Evolutionary conservation across 176 grass and related monocot genomes (phyloP).

Genomic region (Raddia guianensis): DNA sequence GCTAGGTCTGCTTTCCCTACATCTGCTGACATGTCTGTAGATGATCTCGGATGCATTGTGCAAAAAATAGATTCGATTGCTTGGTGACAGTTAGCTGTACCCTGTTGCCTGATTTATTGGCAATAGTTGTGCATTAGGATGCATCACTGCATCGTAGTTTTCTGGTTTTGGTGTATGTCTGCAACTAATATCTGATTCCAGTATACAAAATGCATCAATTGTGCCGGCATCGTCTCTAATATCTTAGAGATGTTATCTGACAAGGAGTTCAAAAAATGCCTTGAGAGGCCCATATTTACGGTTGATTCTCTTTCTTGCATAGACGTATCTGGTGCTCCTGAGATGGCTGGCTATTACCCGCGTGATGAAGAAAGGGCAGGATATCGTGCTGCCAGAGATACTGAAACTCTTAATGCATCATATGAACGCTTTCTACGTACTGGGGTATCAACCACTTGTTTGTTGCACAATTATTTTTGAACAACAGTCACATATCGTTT

Average conservation of each 20-base stretch:
- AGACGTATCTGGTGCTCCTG: slow-evolving; percentile 61
- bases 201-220: background rate
- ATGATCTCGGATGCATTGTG: background rate
- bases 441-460: slow-evolving; percentile 50
- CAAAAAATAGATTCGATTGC: background rate
- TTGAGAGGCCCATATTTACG: slow-evolving; percentile 30
- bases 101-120: background rate
- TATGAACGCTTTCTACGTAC: slow-evolving; percentile 80
- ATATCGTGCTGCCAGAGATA: slow-evolving; percentile 58
- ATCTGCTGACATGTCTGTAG: background rate
- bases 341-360: slow-evolving; percentile 70
- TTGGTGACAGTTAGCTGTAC: background rate
- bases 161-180: background rate
- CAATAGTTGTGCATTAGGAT: background rate
- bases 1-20: background rate
- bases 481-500: slow-evolving; percentile 29
- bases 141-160: background rate
- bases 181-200: background rate
- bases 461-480: background rate
- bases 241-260: background rate
- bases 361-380: slow-evolving; percentile 72
- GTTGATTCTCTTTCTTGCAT: slow-evolving; percentile 15
- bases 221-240: background rate
- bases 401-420: slow-evolving; percentile 60
- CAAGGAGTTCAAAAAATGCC: background rate